Conservation (phyloP, 225 moss, liverwort and hornwort genomes). For the Pseudisothecium myosuroides region DNA sequence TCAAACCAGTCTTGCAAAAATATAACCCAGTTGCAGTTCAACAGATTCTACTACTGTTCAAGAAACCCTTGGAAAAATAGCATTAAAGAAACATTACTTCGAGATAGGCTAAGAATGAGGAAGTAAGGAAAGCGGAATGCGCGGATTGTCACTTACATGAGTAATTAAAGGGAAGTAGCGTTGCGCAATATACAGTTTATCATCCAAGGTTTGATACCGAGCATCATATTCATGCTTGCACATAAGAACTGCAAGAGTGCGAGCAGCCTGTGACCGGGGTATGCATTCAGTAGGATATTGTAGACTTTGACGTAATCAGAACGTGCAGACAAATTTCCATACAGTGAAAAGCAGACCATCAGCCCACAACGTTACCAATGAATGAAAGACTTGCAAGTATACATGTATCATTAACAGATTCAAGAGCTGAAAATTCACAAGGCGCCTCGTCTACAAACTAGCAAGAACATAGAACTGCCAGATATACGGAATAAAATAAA, state of each 20-base stretch:
- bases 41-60: background rate
- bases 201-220: slow-evolving; percentile 95
- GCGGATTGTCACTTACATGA: slow-evolving; percentile 36
- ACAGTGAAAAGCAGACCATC: background rate
- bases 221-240: slow-evolving; percentile 98
- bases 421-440: background rate
- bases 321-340: background rate
- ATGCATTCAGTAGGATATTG: background rate
- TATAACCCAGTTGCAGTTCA: background rate
- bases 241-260: slow-evolving; percentile 83
- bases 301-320: background rate
- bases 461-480: background rate
- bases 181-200: slow-evolving; percentile 94
- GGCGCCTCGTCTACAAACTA: background rate
- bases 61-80: background rate
- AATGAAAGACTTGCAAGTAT: background rate
- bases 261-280: slow-evolving; percentile 55
- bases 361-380: background rate
- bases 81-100: background rate
- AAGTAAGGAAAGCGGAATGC: background rate
- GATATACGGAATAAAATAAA: background rate
- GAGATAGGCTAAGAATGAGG: background rate
- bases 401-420: background rate
- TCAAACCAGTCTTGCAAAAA: background rate
- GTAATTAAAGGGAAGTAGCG: slow-evolving; percentile 88